Evolutionary conservation across 2,329 filamentous ascomycete species (phyloP).

Genomic region (Botryotinia narcissicola): DNA sequence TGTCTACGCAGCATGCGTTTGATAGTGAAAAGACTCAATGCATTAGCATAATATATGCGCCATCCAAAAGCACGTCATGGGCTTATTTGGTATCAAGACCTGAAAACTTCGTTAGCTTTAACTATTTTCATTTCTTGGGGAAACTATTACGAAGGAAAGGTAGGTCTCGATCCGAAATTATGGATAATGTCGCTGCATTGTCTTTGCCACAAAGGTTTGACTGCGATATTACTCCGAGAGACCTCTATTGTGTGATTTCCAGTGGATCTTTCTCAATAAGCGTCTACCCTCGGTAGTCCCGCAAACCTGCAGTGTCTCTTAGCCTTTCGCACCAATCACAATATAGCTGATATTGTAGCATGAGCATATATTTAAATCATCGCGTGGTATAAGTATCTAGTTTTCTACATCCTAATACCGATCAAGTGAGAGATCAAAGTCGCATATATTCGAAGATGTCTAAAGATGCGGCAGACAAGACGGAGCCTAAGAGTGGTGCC

Average conservation of each 20-base stretch:
- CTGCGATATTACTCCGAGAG: not conserved
- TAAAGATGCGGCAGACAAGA: not conserved
- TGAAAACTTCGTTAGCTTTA: not conserved
- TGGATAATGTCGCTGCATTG: not conserved
- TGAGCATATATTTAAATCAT: not conserved
- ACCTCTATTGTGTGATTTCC: conserved; percentile 15
- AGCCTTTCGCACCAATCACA: not conserved
- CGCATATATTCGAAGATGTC: conserved; percentile 12
- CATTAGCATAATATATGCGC: not conserved
- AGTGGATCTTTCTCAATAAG: conserved; percentile 10
- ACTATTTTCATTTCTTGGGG: not conserved
- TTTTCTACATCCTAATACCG: not conserved
- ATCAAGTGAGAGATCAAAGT: not conserved
- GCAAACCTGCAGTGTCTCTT: not conserved
- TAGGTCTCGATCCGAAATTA: conserved; percentile 9
- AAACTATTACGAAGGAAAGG: not conserved
- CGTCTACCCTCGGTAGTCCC: not conserved
- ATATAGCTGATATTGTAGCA: not conserved
- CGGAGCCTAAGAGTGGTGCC: not conserved
- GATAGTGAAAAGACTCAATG: not conserved
- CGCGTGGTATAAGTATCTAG: not conserved
- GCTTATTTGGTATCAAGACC: not conserved
- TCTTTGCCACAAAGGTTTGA: not conserved
- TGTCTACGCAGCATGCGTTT: not conserved
- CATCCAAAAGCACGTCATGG: not conserved